Conservation (phyloP, 345 rosid species). For the Tarenaya hassleriana region DNA sequence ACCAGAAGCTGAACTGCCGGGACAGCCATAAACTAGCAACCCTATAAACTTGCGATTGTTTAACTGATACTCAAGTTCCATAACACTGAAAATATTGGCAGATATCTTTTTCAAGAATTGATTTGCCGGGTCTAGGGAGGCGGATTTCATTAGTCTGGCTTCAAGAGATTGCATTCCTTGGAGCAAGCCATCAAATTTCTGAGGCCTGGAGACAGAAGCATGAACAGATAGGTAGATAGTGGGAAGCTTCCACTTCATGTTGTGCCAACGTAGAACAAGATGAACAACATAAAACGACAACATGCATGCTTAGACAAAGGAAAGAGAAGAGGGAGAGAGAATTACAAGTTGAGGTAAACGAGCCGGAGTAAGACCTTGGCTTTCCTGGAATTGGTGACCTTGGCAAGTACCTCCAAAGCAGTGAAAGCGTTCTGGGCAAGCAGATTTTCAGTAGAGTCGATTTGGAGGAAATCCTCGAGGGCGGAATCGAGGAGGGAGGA, state of each 20-base stretch:
- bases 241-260: no score
- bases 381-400: slow-evolving; percentile 40
- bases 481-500: slow-evolving; percentile 37
- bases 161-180: slow-evolving; percentile 40
- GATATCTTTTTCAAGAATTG: slow-evolving; percentile 34
- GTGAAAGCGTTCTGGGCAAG: slow-evolving; percentile 34
- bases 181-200: slow-evolving; percentile 41
- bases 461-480: slow-evolving; percentile 41
- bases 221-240: background rate
- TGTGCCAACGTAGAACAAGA: background rate
- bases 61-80: slow-evolving; percentile 32
- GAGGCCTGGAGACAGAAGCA: slow-evolving; percentile 33
- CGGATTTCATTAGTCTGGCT: slow-evolving; percentile 29
- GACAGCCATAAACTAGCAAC: slow-evolving; percentile 32
- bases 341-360: slow-evolving; percentile 50
- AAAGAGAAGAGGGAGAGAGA: background rate
- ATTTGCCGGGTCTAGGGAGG: slow-evolving; percentile 29
- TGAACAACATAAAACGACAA: background rate
- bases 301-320: no score
- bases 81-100: slow-evolving; percentile 31
- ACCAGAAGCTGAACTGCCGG: slow-evolving; percentile 32
- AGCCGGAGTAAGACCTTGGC: slow-evolving; percentile 44
- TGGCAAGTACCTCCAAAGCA: slow-evolving; percentile 42
- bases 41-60: slow-evolving; percentile 30
- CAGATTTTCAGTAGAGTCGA: slow-evolving; percentile 30